Percentiles rank a stretch among this genome's conserved stretches.
Conservation (phyloP, 139 green algal species). For the Trebouxia sp. region DNA sequence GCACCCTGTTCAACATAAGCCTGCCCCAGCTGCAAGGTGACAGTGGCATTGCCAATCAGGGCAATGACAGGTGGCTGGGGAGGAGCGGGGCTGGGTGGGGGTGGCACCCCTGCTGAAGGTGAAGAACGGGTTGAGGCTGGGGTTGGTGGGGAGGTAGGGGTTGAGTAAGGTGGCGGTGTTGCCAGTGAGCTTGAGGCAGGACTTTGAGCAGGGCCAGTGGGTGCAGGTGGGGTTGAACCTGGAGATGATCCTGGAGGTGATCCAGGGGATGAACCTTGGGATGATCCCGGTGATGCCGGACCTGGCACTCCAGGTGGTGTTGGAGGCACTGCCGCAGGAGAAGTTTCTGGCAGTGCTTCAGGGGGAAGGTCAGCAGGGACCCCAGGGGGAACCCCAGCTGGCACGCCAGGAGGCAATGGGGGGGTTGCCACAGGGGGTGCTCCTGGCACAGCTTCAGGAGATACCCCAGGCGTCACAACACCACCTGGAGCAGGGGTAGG, state of each 20-base stretch:
- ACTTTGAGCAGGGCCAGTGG: background rate
- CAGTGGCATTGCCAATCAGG: constrained; percentile 15
- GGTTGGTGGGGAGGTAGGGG: background rate
- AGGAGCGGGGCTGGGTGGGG: background rate
- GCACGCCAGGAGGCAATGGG: background rate
- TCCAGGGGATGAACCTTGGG: background rate
- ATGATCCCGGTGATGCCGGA: background rate
- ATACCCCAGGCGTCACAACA: background rate
- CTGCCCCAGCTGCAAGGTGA: background rate
- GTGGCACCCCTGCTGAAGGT: too few species aligned
- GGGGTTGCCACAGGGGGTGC: background rate
- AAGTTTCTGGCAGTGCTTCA: too few species aligned
- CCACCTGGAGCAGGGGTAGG: constrained; percentile 8
- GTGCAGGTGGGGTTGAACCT: background rate
- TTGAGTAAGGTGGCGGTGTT: background rate
- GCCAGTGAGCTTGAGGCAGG: background rate
- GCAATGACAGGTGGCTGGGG: constrained; percentile 2
- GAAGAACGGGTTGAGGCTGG: too few species aligned
- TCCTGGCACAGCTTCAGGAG: too few species aligned
- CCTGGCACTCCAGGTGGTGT: background rate
- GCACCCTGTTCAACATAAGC: background rate
- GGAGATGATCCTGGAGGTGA: constrained; percentile 7
- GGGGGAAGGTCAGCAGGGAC: too few species aligned
- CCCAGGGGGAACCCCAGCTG: too few species aligned
- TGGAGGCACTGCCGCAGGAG: background rate